Evolutionary conservation across 805 yeast genomes (phyloP).

Genomic region (Geotrichum ghanense): DNA sequence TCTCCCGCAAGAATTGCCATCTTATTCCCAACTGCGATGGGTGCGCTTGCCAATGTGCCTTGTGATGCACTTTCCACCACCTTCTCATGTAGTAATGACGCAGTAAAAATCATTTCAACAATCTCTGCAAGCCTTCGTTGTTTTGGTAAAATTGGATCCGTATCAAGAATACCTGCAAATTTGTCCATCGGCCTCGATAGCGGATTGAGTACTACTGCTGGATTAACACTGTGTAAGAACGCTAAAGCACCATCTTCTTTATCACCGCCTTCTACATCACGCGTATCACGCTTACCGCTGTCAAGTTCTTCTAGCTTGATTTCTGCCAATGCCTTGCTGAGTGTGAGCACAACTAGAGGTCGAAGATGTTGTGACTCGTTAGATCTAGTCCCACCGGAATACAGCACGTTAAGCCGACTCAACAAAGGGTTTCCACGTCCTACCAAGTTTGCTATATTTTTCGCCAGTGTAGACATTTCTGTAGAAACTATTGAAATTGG

Average conservation of each 20-base stretch:
- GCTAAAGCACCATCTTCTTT: conserved; percentile 62
- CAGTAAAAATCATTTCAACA: conserved; percentile 97
- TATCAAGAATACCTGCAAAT: conserved; percentile 35
- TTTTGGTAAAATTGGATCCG: conserved; percentile 80
- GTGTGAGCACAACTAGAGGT: conserved; percentile 74
- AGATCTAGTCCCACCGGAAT: too few species aligned
- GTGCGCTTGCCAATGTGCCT: conserved; percentile 44
- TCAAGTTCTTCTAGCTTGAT: conserved; percentile 63
- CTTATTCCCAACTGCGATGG: conserved; percentile 87
- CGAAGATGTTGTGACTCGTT: conserved; percentile 94
- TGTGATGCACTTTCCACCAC: conserved; percentile 86
- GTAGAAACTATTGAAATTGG: conserved; percentile 86
- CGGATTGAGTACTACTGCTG: conserved; percentile 55
- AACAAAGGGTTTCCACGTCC: conserved; percentile 82
- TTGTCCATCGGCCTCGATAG: conserved; percentile 46
- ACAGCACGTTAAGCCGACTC: conserved; percentile 85
- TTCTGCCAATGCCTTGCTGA: conserved; percentile 64
- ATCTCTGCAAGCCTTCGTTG: conserved; percentile 94
- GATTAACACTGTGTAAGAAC: conserved; percentile 50
- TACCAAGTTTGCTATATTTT: conserved; percentile 71
- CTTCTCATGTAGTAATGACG: conserved; percentile 90
- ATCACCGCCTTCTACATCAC: conserved; percentile 17
- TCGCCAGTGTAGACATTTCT: conserved; percentile 85
- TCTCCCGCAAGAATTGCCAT: conserved; percentile 98
- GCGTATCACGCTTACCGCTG: conserved; percentile 42